Evolutionary conservation across 768 basidiomycete genomes (phyloP).

Genomic region (Kwoniella dejecticola): DNA sequence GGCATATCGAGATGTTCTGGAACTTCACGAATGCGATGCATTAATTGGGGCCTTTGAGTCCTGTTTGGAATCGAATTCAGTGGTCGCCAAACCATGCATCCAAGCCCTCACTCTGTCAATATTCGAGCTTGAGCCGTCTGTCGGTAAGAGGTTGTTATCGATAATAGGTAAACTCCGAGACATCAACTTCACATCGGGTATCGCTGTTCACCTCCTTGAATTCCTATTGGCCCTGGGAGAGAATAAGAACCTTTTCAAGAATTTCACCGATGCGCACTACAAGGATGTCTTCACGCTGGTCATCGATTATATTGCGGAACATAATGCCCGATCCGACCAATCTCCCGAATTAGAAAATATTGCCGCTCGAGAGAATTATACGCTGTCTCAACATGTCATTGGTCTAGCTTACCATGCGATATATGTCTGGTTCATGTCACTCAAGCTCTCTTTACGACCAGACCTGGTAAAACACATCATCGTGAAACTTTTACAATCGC

Average conservation of each 20-base stretch:
- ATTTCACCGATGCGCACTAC: conserved; percentile 87
- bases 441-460: conserved; percentile 78
- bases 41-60: conserved; percentile 57
- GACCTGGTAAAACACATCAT: conserved; percentile 82
- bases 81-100: conserved; percentile 77
- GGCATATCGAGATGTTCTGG: conserved; percentile 80
- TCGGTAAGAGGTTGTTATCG: conserved; percentile 74
- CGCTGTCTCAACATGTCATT: conserved; percentile 86
- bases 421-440: conserved; percentile 90
- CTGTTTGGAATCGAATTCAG: conserved; percentile 56
- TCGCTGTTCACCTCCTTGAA: conserved; percentile 94
- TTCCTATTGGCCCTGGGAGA: conserved; percentile 86
- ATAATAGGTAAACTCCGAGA: conserved; percentile 80
- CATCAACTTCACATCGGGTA: conserved; percentile 89
- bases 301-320: conserved; percentile 86
- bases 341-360: conserved; percentile 34
- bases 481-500: conserved; percentile 79
- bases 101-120: conserved; percentile 84
- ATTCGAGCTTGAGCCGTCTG: conserved; percentile 79
- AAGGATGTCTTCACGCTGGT: conserved; percentile 94
- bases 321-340: conserved; percentile 58
- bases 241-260: conserved; percentile 74
- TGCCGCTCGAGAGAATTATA: conserved; percentile 58
- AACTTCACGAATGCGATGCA: conserved; percentile 57
- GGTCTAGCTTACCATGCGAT: conserved; percentile 86